These are phyloP conservation scores for Boletus vinaceobasis DNA, from an alignment of 768 basidiomycete species.

Conservation along the genomic window DNA sequence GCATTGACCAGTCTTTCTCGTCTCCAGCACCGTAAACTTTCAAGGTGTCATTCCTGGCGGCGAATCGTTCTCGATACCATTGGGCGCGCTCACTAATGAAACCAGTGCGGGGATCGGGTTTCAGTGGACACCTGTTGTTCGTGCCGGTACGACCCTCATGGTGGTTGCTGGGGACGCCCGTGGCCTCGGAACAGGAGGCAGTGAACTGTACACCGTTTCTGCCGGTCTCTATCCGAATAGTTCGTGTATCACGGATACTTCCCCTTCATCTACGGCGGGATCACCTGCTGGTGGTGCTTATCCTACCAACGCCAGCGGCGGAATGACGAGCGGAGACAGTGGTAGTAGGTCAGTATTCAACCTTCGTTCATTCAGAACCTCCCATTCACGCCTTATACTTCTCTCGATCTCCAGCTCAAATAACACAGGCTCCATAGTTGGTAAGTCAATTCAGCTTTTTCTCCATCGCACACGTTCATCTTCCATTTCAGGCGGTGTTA, in stretches of 20 bases:
- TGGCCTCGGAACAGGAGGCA: conserved; percentile 69
- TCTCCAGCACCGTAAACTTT: conserved; percentile 53
- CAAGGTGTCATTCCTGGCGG: conserved; percentile 79
- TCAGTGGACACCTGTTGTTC: conserved; percentile 60
- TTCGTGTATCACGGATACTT: conserved; percentile 54
- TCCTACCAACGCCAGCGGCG: conserved; percentile 49
- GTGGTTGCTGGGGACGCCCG: conserved; percentile 65
- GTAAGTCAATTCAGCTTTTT: conserved; percentile 24
- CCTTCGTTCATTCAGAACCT: background rate
- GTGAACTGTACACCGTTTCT: conserved; percentile 52
- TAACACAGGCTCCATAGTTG: conserved; percentile 51
- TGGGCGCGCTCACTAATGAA: conserved; percentile 44
- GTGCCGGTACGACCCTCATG: conserved; percentile 62
- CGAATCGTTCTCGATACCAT: conserved; percentile 64
- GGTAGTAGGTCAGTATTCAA: conserved; percentile 24
- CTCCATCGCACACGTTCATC: conserved; percentile 3
- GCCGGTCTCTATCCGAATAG: conserved; percentile 46
- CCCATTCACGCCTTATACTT: background rate
- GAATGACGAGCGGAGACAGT: conserved; percentile 27
- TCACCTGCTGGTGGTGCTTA: conserved; percentile 72
- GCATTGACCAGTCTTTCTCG: background rate
- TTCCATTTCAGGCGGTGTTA: conserved; percentile 42
- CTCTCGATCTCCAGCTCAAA: conserved; percentile 25
- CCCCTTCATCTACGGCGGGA: conserved; percentile 77
- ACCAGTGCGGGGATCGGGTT: conserved; percentile 57